Conservation (phyloP, 225 moss, liverwort and hornwort species). For the Sphagnum contortum region DNA sequence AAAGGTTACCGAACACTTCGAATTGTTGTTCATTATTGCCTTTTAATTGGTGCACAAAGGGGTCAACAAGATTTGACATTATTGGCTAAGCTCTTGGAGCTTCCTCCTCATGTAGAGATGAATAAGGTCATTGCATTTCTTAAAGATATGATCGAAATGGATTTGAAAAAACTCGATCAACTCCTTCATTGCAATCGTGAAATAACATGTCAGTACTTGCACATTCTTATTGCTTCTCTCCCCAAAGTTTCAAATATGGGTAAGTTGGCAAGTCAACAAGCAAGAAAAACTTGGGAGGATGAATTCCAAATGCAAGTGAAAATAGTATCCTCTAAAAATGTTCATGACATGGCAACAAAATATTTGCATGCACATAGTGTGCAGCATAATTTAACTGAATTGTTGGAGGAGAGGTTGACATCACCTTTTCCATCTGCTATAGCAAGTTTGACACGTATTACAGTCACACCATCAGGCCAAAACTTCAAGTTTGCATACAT, state of each 20-base stretch:
- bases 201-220: constrained; percentile 31
- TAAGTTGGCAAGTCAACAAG: constrained; percentile 9
- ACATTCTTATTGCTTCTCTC: constrained; percentile 29
- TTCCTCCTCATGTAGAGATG: not conserved
- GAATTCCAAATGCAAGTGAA: constrained; percentile 22
- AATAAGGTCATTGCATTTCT: too few species aligned
- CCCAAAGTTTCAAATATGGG: constrained; percentile 14
- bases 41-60: constrained; percentile 19
- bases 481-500: constrained; percentile 40
- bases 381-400: constrained; percentile 31
- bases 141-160: constrained; percentile 28
- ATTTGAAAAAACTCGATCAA: constrained; percentile 31
- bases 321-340: constrained; percentile 12
- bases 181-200: constrained; percentile 48
- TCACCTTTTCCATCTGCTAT: constrained; percentile 17
- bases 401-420: constrained; percentile 38
- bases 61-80: constrained; percentile 10
- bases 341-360: constrained; percentile 21
- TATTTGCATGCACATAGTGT: constrained; percentile 41
- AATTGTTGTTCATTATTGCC: constrained; percentile 34
- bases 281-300: constrained; percentile 28
- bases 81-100: constrained; percentile 18
- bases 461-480: constrained; percentile 14
- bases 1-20: constrained; percentile 45
- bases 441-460: constrained; percentile 32